Conservation (phyloP, 129 eudicot species). For the Flaveria trinervia region DNA sequence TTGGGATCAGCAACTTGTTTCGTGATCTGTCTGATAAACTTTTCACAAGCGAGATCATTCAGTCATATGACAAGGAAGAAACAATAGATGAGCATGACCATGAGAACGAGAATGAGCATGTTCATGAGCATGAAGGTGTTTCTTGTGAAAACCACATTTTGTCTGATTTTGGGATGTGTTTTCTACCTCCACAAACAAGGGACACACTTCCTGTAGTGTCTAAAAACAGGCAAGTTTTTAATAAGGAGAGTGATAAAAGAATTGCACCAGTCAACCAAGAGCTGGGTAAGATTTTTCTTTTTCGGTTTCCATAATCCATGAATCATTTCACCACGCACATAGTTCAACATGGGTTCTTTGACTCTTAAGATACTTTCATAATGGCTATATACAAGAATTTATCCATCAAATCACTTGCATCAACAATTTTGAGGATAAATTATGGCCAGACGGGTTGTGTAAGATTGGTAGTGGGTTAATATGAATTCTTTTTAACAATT, state of each 20-base stretch:
- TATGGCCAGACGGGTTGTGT: neutral
- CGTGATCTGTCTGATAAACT: slow-evolving; percentile 91
- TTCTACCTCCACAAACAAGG: slow-evolving; percentile 44
- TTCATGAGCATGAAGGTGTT: slow-evolving; percentile 1
- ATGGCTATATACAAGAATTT: too few relatives aligned
- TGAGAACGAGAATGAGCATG: neutral
- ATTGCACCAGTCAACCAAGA: slow-evolving; percentile 42
- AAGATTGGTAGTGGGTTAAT: neutral
- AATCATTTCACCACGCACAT: neutral
- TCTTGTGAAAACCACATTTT: slow-evolving; percentile 38
- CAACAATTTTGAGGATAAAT: neutral
- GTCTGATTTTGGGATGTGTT: slow-evolving; percentile 46
- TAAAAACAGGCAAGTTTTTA: slow-evolving; percentile 22
- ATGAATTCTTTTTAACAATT: too few relatives aligned
- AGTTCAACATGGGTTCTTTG: neutral
- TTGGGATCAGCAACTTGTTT: slow-evolving; percentile 89
- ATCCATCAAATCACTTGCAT: neutral
- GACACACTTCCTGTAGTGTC: slow-evolving; percentile 32
- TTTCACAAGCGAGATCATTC: slow-evolving; percentile 88
- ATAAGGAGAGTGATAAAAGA: slow-evolving; percentile 26
- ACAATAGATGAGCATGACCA: slow-evolving; percentile 19
- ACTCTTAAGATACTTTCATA: slow-evolving; percentile 1
- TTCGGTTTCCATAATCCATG: neutral
- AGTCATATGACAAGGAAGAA: slow-evolving; percentile 60
- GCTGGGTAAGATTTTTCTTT: slow-evolving; percentile 53